phyloP scores from a whole-genome alignment of 257 asterid genomes.

The Lithospermum erythrorhizon region DNA sequence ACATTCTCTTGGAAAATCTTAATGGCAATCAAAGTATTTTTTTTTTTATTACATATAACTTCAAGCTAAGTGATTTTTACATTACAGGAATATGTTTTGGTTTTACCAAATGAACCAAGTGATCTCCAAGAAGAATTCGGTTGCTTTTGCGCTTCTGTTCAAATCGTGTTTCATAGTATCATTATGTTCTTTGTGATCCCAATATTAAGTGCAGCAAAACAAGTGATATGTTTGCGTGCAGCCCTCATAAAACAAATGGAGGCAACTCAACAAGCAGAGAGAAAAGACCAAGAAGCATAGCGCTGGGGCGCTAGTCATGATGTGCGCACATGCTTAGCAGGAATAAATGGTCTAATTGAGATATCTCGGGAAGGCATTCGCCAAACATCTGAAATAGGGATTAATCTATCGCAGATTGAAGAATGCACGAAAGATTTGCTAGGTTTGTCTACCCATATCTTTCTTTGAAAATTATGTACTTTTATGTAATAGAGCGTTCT shows the following conservation, averaged over 20 bases:
- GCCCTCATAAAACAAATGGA: constrained; percentile 60
- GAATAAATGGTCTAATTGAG: constrained; percentile 42
- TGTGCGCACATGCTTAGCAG: constrained; percentile 57
- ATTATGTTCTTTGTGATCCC: constrained; percentile 15
- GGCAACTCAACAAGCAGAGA: constrained; percentile 61
- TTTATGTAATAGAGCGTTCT: not conserved
- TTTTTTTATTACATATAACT: too few relatives aligned
- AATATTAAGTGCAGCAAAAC: constrained; percentile 24
- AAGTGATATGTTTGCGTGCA: constrained; percentile 43
- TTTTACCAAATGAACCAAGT: constrained; percentile 17
- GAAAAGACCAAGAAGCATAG: constrained; percentile 57
- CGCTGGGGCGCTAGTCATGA: constrained; percentile 86
- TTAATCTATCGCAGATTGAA: constrained; percentile 37
- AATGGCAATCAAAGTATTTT: too few relatives aligned
- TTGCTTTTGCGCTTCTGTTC: constrained; percentile 19
- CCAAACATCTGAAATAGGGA: constrained; percentile 21
- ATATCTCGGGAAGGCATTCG: constrained; percentile 24
- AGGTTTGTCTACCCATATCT: constrained; percentile 24
- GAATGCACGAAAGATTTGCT: constrained; percentile 33
- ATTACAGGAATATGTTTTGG: constrained; percentile 37
- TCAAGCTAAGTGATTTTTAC: too few relatives aligned
- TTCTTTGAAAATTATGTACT: not conserved
- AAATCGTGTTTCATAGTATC: constrained; percentile 18
- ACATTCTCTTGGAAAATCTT: too few relatives aligned
- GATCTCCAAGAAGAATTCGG: constrained; percentile 16